A percentile compares a stretch with the other conserved stretches of the same genome.
Evolutionary conservation across 148 eudicot species (phyloP).

Genomic region (Pharnaceum exiguum): DNA sequence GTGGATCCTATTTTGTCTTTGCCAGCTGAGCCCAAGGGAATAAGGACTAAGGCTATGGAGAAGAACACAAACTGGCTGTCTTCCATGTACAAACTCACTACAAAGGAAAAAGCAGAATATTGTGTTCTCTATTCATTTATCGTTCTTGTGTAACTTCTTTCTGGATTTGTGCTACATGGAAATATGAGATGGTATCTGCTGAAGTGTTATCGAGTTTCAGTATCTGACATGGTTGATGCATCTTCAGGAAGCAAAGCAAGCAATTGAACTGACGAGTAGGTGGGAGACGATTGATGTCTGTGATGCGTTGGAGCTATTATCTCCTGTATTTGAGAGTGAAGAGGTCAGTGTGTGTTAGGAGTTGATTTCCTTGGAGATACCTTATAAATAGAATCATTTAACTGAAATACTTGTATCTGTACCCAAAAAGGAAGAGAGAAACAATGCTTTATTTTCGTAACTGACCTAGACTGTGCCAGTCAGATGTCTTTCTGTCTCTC

Average conservation of each 20-base stretch:
- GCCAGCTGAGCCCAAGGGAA: too few relatives aligned
- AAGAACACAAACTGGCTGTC: too few relatives aligned
- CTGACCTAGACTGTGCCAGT: not conserved
- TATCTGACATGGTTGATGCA: constrained; percentile 12
- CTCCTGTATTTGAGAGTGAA: constrained; percentile 97
- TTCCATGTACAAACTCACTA: too few relatives aligned
- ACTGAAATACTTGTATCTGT: not conserved
- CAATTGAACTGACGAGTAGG: constrained; percentile 76
- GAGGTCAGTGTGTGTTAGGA: constrained; percentile 56
- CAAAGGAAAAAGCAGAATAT: too few relatives aligned
- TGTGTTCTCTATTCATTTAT: too few relatives aligned
- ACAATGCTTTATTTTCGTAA: too few relatives aligned
- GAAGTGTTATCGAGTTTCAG: not conserved
- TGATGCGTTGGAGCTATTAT: constrained; percentile 93
- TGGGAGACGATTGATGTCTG: constrained; percentile 94
- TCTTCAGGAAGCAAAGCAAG: constrained; percentile 96
- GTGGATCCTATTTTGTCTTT: too few relatives aligned
- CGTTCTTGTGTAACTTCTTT: not conserved
- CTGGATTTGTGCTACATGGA: constrained; percentile 1
- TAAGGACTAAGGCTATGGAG: too few relatives aligned
- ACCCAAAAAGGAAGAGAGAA: too few relatives aligned
- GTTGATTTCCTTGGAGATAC: not conserved
- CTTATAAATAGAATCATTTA: not conserved
- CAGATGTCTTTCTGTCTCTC: not conserved
- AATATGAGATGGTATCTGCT: constrained; percentile 10